Evolutionary conservation across 75 land plant genomes (phyloP), one percentile per base, ranked within the genome.

Genomic region (Pinus albicaulis): DNA sequence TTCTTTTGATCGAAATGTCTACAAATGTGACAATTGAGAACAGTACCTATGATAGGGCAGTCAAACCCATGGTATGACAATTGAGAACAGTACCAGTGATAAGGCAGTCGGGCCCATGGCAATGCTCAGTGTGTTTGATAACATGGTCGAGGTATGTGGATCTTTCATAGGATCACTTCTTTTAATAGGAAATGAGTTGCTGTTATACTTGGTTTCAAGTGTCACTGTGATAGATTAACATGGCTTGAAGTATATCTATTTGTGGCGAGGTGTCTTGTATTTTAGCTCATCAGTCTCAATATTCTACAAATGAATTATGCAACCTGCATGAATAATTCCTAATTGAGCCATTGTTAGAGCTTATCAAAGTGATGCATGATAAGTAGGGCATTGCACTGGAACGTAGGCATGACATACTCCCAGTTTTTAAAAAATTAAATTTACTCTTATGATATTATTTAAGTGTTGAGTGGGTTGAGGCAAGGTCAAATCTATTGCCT

Each of bases 21-120:
- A 52, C 79, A 48, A 72, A 72, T 59, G 81, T 88, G 26, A 83
- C 80, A 24, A 83, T 91, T 55, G 93, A 90, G 34, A 80, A 88
- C 57, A 62, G 75, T 61, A 80, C 88, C 57, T 91, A 86, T 56
- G 77, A n/a, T 34, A 91, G 86, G 71, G 55, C 74, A 60, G 93
- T 81, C 65, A 83, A 80, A 57, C 82, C 90, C 23, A 82, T 91
- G 82, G 86, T 31, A 31, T 88, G 26, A 83, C 80, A 24, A 83
- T 91, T 55, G 92, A 90, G 34, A 80, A 88, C 57, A 62, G 75
- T 61, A 80, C 88, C 57, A 88, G 84, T 56, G 77, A n/a, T 34
- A 91, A 88, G 71, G 55, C 74, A 60, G 93, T 81, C 65, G 81
- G 81, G 61, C 82, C 90, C 23, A 82, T 91, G 82, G 86, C 84